Percentiles rank a stretch among this genome's conserved stretches.
Conservation (phyloP, 2,329 filamentous ascomycete species). For the Sclerotinia spermophila region DNA sequence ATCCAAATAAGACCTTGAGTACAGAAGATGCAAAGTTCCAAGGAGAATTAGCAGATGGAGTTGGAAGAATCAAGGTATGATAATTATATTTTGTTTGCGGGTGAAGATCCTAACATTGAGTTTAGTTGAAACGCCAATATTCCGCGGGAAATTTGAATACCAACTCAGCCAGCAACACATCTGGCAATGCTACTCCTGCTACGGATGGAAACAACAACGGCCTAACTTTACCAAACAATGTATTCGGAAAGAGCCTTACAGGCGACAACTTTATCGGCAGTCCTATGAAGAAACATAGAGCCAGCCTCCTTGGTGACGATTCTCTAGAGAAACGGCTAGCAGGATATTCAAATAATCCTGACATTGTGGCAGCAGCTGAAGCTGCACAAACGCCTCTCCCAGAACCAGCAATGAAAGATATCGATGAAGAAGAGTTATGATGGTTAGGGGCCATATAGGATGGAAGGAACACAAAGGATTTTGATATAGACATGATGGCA, state of each 20-base stretch:
- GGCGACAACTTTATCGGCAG: slow-evolving; percentile 57
- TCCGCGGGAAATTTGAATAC: slow-evolving; percentile 64
- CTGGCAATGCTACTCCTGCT: slow-evolving; percentile 42
- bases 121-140: slow-evolving; percentile 74
- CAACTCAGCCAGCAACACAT: slow-evolving; percentile 45
- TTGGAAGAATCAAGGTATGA: slow-evolving; percentile 75
- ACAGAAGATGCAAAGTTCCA: slow-evolving; percentile 70
- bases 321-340: slow-evolving; percentile 31
- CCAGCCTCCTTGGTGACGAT: slow-evolving; percentile 53
- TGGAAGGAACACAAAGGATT: slow-evolving; percentile 2
- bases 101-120: not conserved
- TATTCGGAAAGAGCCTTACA: slow-evolving; percentile 44
- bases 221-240: slow-evolving; percentile 34
- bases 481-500: slow-evolving; percentile 11
- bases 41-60: slow-evolving; percentile 74
- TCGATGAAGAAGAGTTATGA: slow-evolving; percentile 34
- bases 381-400: slow-evolving; percentile 32
- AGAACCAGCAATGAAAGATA: slow-evolving; percentile 24
- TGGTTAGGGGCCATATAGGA: slow-evolving; percentile 21
- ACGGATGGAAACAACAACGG: slow-evolving; percentile 37
- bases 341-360: slow-evolving; percentile 26
- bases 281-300: slow-evolving; percentile 71
- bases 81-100: not conserved
- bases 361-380: slow-evolving; percentile 34
- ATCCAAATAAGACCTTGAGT: slow-evolving; percentile 48